Conservation (phyloP, 2,329 filamentous ascomycete species). For the Aspergillus felis region DNA sequence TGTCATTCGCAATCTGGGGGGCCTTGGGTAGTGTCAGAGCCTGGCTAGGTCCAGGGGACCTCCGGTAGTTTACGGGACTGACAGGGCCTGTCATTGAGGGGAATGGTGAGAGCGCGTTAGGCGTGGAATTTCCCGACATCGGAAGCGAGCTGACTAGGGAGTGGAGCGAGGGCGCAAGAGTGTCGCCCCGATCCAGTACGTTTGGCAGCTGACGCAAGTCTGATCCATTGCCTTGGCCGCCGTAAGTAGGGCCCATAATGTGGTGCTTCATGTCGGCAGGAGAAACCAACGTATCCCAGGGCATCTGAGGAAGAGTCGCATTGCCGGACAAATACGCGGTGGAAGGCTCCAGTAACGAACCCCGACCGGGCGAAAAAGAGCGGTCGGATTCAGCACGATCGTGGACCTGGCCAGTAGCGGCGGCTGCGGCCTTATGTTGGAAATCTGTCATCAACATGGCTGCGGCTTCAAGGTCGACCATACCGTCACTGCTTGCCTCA, state of each 20-base stretch:
- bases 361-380: conserved; percentile 68
- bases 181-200: conserved; percentile 63
- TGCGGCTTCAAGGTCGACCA: conserved; percentile 94
- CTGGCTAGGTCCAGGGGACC: conserved; percentile 66
- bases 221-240: conserved; percentile 59
- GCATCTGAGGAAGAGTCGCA: conserved; percentile 78
- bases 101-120: conserved; percentile 70
- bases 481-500: conserved; percentile 81
- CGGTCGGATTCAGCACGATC: conserved; percentile 50
- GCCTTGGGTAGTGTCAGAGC: conserved; percentile 63
- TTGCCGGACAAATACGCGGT: conserved; percentile 73
- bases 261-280: conserved; percentile 70
- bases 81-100: conserved; percentile 64
- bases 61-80: conserved; percentile 65
- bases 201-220: conserved; percentile 63
- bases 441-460: conserved; percentile 98
- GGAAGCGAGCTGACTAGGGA: conserved; percentile 71
- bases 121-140: conserved; percentile 64
- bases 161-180: conserved; percentile 62
- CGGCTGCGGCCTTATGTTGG: conserved; percentile 87
- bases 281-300: conserved; percentile 86
- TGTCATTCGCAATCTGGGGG: conserved; percentile 77
- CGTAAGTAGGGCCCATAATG: conserved; percentile 64
- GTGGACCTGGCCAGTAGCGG: conserved; percentile 48
- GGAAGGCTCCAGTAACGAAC: conserved; percentile 71